Evolutionary conservation across 179 eudicot genomes (phyloP).

Genomic region (Vitellaria paradoxa): DNA sequence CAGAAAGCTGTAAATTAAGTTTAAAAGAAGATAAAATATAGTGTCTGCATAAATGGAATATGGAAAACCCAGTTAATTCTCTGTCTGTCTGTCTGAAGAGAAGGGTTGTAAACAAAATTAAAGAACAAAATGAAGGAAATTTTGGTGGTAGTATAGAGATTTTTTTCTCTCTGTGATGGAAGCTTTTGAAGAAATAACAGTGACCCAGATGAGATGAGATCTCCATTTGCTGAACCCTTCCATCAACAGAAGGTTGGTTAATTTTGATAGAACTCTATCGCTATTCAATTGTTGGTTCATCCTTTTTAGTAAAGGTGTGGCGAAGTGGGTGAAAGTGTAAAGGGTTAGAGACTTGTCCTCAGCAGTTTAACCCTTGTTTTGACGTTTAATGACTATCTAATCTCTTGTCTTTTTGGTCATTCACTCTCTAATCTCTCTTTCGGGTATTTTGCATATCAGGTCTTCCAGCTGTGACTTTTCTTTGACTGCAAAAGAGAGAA

Average conservation of each 20-base stretch:
- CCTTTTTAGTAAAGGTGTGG: conserved; percentile 9
- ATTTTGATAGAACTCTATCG: background rate
- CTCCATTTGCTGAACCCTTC: background rate
- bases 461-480: conserved; percentile 24
- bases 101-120: background rate
- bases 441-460: background rate
- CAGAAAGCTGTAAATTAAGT: no score
- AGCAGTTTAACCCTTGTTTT: conserved; percentile 12
- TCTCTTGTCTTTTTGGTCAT: background rate
- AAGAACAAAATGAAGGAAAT: no score
- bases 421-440: conserved; percentile 2
- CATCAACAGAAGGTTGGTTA: background rate
- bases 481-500: conserved; percentile 46
- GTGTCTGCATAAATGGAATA: no score
- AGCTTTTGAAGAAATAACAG: no score
- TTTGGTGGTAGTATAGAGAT: no score
- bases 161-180: background rate
- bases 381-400: background rate
- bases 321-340: conserved; percentile 10
- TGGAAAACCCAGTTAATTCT: background rate
- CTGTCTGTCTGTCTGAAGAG: background rate
- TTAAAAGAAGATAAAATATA: no score
- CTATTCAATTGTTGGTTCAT: background rate
- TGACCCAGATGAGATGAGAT: conserved; percentile 7
- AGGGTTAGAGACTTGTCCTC: conserved; percentile 20